phyloP scores from a whole-genome alignment of 2,329 filamentous ascomycete genomes.

The Fusarium virguliforme region DNA sequence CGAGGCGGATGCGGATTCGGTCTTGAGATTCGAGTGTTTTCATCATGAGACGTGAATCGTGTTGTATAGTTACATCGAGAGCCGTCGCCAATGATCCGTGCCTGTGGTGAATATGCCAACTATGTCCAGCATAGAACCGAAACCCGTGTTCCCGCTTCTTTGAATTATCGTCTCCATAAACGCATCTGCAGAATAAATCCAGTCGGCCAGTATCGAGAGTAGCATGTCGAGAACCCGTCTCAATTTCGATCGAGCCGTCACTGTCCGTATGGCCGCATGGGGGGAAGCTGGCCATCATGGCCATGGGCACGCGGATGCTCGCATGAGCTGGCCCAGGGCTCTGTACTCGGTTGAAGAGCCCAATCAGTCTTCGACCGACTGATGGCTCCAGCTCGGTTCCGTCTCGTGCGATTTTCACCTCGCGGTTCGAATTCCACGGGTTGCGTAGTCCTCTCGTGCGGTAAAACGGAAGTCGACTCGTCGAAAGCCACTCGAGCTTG shows the following conservation, averaged over 20 bases:
- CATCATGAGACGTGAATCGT: conserved; percentile 41
- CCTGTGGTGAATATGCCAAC: conserved; percentile 34
- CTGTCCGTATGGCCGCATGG: conserved; percentile 56
- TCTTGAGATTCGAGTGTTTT: conserved; percentile 26
- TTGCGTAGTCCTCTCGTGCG: conserved; percentile 89
- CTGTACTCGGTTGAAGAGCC: conserved; percentile 79
- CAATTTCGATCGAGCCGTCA: conserved; percentile 27
- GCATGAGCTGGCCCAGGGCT: conserved; percentile 56
- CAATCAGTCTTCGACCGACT: conserved; percentile 82
- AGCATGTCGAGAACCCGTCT: conserved; percentile 35
- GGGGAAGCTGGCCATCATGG: conserved; percentile 59
- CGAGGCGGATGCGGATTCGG: not conserved
- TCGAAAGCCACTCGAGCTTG: conserved; percentile 91
- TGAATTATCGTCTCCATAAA: conserved; percentile 46
- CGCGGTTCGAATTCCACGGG: conserved; percentile 94
- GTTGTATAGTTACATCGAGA: conserved; percentile 38
- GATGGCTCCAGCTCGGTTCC: conserved; percentile 92
- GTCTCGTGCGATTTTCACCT: conserved; percentile 96
- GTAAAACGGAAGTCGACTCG: conserved; percentile 87
- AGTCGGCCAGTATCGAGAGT: conserved; percentile 19
- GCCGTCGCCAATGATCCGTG: conserved; percentile 25
- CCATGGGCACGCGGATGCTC: conserved; percentile 54
- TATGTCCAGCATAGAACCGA: conserved; percentile 48
- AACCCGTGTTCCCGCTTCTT: conserved; percentile 36
- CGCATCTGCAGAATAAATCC: conserved; percentile 22